Evolutionary conservation across 2,329 filamentous ascomycete genomes (phyloP).

Genomic region (Aspergillus latus): DNA sequence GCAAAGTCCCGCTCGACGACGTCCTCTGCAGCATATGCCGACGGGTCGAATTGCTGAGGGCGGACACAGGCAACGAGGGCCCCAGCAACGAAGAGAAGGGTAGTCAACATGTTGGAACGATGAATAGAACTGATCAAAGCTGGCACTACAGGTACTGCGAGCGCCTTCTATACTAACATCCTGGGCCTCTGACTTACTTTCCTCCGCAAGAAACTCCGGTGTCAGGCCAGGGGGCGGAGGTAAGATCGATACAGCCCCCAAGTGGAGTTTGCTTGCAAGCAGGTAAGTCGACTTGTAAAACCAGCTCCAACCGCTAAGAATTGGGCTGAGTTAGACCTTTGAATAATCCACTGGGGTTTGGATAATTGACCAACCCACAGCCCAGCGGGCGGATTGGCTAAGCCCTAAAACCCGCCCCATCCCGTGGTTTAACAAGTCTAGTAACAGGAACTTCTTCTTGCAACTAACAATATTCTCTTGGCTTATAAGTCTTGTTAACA

Average conservation of each 20-base stretch:
- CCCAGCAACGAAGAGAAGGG: background rate
- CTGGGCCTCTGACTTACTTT: background rate
- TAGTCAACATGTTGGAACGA: background rate
- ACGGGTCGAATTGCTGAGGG: background rate
- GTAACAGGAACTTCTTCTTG: no score
- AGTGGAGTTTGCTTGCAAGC: background rate
- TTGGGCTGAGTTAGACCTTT: no score
- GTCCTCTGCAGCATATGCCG: background rate
- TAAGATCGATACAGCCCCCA: background rate
- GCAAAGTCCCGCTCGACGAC: conserved; percentile 20
- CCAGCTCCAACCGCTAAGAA: no score
- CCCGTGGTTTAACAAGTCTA: no score
- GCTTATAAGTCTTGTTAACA: no score
- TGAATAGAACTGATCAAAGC: background rate
- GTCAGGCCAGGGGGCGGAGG: background rate
- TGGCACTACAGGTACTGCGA: background rate
- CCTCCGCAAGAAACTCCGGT: background rate
- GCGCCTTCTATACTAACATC: background rate
- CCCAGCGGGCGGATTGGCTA: no score
- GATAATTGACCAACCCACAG: no score
- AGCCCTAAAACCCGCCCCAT: no score
- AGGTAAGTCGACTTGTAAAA: background rate
- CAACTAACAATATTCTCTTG: no score
- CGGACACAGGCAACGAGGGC: background rate
- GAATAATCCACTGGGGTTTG: no score